phyloP scores from a whole-genome alignment of 2,329 filamentous ascomycete species.

The Xenosphaeropsis pyriputrescens region DNA sequence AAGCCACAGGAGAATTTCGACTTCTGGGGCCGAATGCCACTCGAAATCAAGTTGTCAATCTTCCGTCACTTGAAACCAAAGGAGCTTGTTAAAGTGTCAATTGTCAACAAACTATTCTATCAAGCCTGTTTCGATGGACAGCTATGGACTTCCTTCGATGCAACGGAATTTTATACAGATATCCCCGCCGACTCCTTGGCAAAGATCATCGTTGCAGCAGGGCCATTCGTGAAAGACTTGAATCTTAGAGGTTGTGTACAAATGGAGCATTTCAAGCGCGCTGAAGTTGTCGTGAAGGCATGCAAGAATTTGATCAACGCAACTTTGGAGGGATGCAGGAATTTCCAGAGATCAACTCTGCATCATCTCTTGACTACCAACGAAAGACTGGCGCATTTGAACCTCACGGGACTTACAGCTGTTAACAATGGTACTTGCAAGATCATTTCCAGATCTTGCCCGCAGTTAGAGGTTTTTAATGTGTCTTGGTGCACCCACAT shows the following conservation, averaged over 20 bases:
- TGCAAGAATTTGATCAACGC: slow-evolving; percentile 81
- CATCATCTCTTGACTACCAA: slow-evolving; percentile 66
- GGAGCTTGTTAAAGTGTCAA: slow-evolving; percentile 65
- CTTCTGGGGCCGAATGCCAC: slow-evolving; percentile 70
- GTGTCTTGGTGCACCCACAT: slow-evolving; percentile 88
- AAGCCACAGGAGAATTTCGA: slow-evolving; percentile 30
- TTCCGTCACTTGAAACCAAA: slow-evolving; percentile 64
- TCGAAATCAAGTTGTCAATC: slow-evolving; percentile 68
- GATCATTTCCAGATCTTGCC: slow-evolving; percentile 70
- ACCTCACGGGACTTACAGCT: slow-evolving; percentile 66
- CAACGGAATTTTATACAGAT: slow-evolving; percentile 72
- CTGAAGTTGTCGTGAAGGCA: slow-evolving; percentile 63
- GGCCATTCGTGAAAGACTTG: slow-evolving; percentile 79
- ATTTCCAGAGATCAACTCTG: slow-evolving; percentile 65
- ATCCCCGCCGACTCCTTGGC: slow-evolving; percentile 75
- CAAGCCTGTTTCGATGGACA: slow-evolving; percentile 87
- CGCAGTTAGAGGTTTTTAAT: slow-evolving; percentile 70
- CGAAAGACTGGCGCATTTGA: slow-evolving; percentile 64
- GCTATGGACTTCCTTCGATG: slow-evolving; percentile 75
- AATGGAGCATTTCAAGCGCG: slow-evolving; percentile 65
- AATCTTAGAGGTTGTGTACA: slow-evolving; percentile 89
- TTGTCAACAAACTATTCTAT: slow-evolving; percentile 66
- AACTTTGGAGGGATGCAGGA: slow-evolving; percentile 78
- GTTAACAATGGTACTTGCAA: slow-evolving; percentile 77
- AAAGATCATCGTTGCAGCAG: slow-evolving; percentile 71